Evolutionary conservation across 2,329 filamentous ascomycete genomes (phyloP), one percentile per base, ranked within the genome.

Genomic region (Thyridium curvatum): DNA sequence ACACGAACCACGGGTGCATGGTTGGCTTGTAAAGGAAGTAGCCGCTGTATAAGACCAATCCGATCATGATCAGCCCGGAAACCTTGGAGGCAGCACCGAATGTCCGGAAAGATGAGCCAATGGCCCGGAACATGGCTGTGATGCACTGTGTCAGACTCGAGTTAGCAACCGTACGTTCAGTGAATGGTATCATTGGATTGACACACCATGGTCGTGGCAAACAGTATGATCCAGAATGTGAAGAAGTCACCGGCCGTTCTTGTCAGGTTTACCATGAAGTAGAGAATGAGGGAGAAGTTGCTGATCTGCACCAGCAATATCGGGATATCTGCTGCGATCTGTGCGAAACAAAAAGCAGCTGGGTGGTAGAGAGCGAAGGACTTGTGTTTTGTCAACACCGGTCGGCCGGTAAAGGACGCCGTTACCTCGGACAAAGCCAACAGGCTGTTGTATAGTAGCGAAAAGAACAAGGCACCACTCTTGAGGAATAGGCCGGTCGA

Each of bases 201-300:
- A n/a, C n/a, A n/a, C n/a, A n/a, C n/a, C 53, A 81, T 71, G 0
- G 73, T 69, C 0, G 66, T 65, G 0, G 66, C 52, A 29, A 77
- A 60, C 0, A 79, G 50, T 9, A 78, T 38, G 15, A 74, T 42
- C 74, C 72, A 82, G 48, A 71, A 81, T 1, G 76, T 81, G 50
- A 82, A 85, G 55, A 84, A 85, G 17, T 82, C 71, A 32, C 77
- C 80, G 0, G 83, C 71, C 18, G 77, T 74, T 18, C 81, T 66
- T 38, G 81, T 71, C 2, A 91, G 68, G 37, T 83, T 79, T 1
- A 81, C 76, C 81, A 91, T 82, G 60, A 89, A 90, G 64, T 90
- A 91, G 30, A 90, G 67, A 14, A 82, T 72, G 30, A 86, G 35
- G 44, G 84, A 84, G 62, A 89, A 90, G 15, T 78, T 62, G 39